Percentiles rank a stretch among this genome's conserved stretches.
phyloP scores from a whole-genome alignment of 768 basidiomycete species.

The Clitopilus hobsonii region DNA sequence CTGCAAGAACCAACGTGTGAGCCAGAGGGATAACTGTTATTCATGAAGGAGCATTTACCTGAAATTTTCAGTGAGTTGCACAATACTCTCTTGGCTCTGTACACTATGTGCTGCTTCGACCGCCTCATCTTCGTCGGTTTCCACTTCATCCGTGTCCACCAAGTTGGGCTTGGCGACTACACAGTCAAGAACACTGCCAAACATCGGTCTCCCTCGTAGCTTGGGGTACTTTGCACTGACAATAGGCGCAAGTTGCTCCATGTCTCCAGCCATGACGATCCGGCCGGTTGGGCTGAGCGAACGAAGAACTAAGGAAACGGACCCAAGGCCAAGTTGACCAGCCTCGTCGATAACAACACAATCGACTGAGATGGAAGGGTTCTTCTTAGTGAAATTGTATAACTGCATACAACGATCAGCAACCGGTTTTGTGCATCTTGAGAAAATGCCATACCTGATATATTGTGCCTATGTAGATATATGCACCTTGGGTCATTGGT shows the following conservation, averaged over 20 bases:
- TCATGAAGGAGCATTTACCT: conserved; percentile 21
- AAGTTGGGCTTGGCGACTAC: conserved; percentile 27
- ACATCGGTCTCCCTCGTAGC: conserved; percentile 30
- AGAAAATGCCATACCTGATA: conserved; percentile 31
- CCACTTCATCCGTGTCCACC: conserved; percentile 2
- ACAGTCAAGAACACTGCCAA: conserved; percentile 46
- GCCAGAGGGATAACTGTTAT: not conserved
- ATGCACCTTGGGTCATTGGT: conserved; percentile 22
- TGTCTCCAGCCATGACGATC: conserved; percentile 47
- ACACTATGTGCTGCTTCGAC: conserved; percentile 15
- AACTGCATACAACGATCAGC: conserved; percentile 23
- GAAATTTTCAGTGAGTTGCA: conserved; percentile 50
- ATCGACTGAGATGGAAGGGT: conserved; percentile 33
- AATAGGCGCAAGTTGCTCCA: conserved; percentile 48
- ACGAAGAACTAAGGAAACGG: conserved; percentile 40
- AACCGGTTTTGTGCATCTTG: not conserved
- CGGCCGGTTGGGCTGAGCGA: conserved; percentile 30
- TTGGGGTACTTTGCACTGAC: conserved; percentile 41
- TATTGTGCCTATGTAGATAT: conserved; percentile 44
- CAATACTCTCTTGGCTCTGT: conserved; percentile 28
- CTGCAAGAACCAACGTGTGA: conserved; percentile 15
- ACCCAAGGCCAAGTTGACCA: conserved; percentile 43
- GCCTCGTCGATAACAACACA: conserved; percentile 46
- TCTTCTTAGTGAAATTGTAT: conserved; percentile 40
- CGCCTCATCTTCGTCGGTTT: conserved; percentile 6